A percentile compares a stretch with the other conserved stretches of the same genome.
These are phyloP conservation scores for Boletellus emodensis DNA, from an alignment of 768 basidiomycete species.

Conservation along the genomic window DNA sequence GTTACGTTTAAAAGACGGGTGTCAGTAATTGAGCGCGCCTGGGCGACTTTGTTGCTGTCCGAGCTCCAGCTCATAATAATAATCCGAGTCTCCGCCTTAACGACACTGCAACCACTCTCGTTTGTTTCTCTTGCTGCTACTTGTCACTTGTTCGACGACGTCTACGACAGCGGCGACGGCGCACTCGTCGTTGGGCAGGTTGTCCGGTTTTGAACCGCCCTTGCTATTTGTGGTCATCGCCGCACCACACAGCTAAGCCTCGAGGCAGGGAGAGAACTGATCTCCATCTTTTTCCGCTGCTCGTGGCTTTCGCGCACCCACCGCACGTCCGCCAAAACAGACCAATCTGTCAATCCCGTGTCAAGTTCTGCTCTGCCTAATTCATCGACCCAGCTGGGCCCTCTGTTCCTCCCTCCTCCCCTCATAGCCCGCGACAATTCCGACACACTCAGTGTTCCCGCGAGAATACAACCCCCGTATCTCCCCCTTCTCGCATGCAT, in stretches of 20 bases:
- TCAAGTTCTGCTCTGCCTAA: conserved; percentile 29
- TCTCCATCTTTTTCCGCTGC: conserved; percentile 29
- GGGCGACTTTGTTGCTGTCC: neutral
- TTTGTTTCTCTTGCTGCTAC: conserved; percentile 11
- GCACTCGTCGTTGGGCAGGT: conserved; percentile 4
- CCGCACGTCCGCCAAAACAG: conserved; percentile 31
- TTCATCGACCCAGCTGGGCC: conserved; percentile 27
- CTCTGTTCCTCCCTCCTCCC: conserved; percentile 25
- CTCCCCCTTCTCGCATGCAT: conserved; percentile 38
- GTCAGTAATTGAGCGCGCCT: neutral
- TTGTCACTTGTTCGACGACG: conserved; percentile 2
- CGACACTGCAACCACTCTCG: conserved; percentile 13
- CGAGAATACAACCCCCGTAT: conserved; percentile 23
- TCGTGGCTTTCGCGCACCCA: conserved; percentile 35
- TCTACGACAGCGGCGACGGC: conserved; percentile 2
- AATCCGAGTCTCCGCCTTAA: conserved; percentile 22
- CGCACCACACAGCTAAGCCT: conserved; percentile 23
- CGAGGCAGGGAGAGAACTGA: conserved; percentile 27
- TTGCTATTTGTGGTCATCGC: conserved; percentile 22
- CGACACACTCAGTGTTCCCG: conserved; percentile 24
- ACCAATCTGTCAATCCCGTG: conserved; percentile 26
- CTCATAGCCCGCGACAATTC: conserved; percentile 26
- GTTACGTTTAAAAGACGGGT: conserved; percentile 12
- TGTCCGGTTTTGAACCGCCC: conserved; percentile 10
- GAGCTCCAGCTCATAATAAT: neutral